Conservation (phyloP, 1,284 basidiomycete species). For the Puccinia triticina region DNA sequence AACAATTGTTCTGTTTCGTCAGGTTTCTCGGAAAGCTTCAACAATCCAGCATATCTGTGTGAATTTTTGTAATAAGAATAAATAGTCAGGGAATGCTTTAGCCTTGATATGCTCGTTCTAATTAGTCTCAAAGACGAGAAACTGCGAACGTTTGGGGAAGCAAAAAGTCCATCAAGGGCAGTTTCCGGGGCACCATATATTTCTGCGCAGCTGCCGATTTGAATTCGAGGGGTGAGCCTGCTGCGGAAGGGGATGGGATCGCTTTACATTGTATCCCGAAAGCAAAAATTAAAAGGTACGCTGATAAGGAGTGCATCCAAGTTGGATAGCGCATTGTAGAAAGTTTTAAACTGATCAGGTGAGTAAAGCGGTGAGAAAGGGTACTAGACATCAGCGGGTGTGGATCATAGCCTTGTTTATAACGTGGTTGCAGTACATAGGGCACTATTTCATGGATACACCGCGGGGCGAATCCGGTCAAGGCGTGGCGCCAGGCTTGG, state of each 20-base stretch:
- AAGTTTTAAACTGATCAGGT: not conserved
- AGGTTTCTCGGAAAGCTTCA: constrained; percentile 69
- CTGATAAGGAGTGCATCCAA: constrained; percentile 15
- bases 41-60: constrained; percentile 68
- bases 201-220: not conserved
- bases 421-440: too few relatives aligned
- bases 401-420: not conserved
- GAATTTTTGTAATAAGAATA: not conserved
- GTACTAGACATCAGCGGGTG: not conserved
- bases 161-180: constrained; percentile 7
- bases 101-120: not conserved
- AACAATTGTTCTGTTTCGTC: constrained; percentile 74
- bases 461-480: too few relatives aligned
- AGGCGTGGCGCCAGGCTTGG: too few relatives aligned
- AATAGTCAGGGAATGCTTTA: not conserved
- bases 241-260: not conserved
- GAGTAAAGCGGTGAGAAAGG: not conserved
- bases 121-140: not conserved
- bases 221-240: not conserved
- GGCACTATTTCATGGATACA: too few relatives aligned
- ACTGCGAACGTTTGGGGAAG: constrained; percentile 7
- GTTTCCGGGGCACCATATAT: constrained; percentile 17
- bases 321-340: constrained; percentile 17
- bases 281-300: not conserved
- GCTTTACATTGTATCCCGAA: not conserved